Base-by-base conservation (phyloP, 2,329 filamentous ascomycete genomes). In the Aspergillus quadrilineatus region DNA sequence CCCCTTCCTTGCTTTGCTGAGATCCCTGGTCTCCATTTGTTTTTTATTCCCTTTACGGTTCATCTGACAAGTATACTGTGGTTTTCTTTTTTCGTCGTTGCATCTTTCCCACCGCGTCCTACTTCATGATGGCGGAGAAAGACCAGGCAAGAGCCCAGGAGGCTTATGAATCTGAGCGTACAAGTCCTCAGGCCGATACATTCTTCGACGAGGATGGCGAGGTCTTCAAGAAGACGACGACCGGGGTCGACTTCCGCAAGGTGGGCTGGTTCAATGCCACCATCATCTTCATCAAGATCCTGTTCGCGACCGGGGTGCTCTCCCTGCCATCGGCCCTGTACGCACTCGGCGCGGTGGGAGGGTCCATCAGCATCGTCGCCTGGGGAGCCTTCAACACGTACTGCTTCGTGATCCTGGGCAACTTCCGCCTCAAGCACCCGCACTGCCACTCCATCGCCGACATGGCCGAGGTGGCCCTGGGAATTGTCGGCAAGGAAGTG, bases 401-500 rank as follows among this genome's bases (percentile, higher is more conserved):
- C 64, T 77, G 77, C 8, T 53, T 54, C n/a, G 50, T 62, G 30
- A 71, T 83, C 3, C 75, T 79, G 57, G 80, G 80, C 34, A 69
- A 82, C 50, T 83, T 83, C 58, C 72, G 80, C 14, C 77, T 79
- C 56, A 68, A 70, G 22, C 78, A 83, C 54, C 76, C 79, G 0
- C 75, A 76, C 22, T 82, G 80, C 56, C 81, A 84, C 63, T 76
- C 73, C 12, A 79, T 83, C 44, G 77, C 80, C 22, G 82, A 86
- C 57, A 86, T 87, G 83, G 82, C 81, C 1, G 68, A 80, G 22
- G 73, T 82, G 0, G 77, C 86, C 0, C 82, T 83, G 1, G 84
- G 83, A 0, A 63, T 67, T 1, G 70, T 80, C 60, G 62, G 81
- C 10, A 79, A 77, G 51, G 83, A 87, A 65, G 43, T 86, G 0